Conservation (phyloP, 176 grass and related monocot species). For the Paspalum notatum region DNA sequence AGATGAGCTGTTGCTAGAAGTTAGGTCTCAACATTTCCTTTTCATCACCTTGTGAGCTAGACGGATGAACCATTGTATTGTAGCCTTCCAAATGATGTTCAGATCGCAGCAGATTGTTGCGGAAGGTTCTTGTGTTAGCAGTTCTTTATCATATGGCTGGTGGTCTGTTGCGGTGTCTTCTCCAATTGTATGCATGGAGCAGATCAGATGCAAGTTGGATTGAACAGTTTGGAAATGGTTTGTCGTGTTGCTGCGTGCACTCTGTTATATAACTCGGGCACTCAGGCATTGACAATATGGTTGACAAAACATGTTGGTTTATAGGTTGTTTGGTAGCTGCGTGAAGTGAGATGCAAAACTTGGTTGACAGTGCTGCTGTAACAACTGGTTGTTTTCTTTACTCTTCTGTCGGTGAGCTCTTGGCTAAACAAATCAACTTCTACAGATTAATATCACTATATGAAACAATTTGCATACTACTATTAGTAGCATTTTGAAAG, state of each 20-base stretch:
- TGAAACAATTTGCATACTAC: no score
- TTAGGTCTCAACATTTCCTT: constrained; percentile 11
- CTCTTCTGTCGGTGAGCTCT: no score
- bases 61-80: constrained; percentile 28
- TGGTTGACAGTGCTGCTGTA: background rate
- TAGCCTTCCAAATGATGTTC: constrained; percentile 11
- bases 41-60: constrained; percentile 26
- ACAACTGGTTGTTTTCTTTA: no score
- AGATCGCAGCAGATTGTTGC: background rate
- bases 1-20: constrained; percentile 41
- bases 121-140: background rate
- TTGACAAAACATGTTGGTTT: background rate
- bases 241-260: background rate
- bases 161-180: background rate
- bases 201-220: background rate
- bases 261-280: background rate
- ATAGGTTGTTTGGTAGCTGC: no score
- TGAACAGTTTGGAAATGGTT: background rate
- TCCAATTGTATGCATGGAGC: background rate
- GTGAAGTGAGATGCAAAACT: background rate
- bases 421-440: no score
- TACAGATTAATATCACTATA: no score
- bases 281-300: background rate
- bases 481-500: no score
- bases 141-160: background rate